Percentiles rank a stretch among this genome's conserved stretches.
Evolutionary conservation across 805 yeast species (phyloP).

Genomic region (Starmerella potacharoeniae): DNA sequence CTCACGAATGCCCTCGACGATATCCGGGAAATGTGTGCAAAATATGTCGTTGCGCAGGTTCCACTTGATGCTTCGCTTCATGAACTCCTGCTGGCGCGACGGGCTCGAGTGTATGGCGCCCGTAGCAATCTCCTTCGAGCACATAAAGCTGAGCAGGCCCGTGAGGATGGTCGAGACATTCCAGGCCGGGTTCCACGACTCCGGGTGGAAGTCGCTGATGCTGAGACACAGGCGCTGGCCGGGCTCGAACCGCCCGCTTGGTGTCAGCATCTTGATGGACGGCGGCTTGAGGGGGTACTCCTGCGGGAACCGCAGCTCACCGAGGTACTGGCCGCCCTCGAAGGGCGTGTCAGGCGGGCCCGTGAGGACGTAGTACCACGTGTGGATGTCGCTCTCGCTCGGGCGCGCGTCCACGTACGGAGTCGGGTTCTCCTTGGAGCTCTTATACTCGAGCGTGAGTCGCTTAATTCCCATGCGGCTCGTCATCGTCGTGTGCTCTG

Average conservation of each 20-base stretch:
- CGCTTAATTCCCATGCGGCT: conserved; percentile 22
- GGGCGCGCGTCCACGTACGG: conserved; percentile 81
- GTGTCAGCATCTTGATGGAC: conserved; percentile 76
- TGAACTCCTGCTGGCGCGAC: conserved; percentile 43
- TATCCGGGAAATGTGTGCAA: conserved; percentile 56
- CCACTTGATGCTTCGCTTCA: conserved; percentile 49
- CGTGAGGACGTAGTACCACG: conserved; percentile 86
- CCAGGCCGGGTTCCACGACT: conserved; percentile 92
- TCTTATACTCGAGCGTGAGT: conserved; percentile 29
- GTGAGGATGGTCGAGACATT: conserved; percentile 76
- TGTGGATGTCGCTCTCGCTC: conserved; percentile 72
- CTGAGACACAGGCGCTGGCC: conserved; percentile 69
- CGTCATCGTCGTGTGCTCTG: conserved; percentile 18
- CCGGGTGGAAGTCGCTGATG: conserved; percentile 86
- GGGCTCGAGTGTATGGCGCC: conserved; percentile 60
- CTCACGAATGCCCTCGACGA: conserved; percentile 28
- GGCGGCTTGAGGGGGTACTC: conserved; percentile 93
- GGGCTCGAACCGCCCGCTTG: conserved; percentile 73
- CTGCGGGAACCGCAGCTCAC: conserved; percentile 62
- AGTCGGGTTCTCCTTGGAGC: conserved; percentile 66
- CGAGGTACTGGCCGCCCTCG: conserved; percentile 34
- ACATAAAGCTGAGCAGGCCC: conserved; percentile 80
- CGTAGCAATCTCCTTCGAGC: conserved; percentile 67
- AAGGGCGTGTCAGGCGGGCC: conserved; percentile 91
- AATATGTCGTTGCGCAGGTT: conserved; percentile 43